Percentiles rank a stretch among this genome's conserved stretches.
Evolutionary conservation across 352 stramenopile genomes (phyloP).

Genomic region (Aphanomyces astaci): DNA sequence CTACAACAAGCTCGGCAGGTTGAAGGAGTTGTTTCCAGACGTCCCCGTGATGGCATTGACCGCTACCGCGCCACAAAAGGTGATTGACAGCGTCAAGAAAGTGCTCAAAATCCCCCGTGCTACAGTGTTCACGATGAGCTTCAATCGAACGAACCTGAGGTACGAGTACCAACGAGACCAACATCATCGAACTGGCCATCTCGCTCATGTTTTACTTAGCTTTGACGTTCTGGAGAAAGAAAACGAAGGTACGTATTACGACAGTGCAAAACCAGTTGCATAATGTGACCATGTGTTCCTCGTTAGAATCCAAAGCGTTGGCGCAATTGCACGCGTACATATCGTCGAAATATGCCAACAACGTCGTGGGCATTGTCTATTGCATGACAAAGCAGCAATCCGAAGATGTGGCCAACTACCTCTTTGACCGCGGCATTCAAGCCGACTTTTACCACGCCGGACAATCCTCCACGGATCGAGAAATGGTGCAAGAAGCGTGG

Average conservation of each 20-base stretch:
- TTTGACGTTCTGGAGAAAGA: slow-evolving; percentile 7
- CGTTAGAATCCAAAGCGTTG: slow-evolving; percentile 14
- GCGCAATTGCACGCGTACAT: slow-evolving; percentile 11
- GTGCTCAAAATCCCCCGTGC: slow-evolving; percentile 16
- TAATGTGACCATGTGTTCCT: slow-evolving; percentile 35
- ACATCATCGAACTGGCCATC: too few relatives aligned
- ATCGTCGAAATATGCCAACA: slow-evolving; percentile 12
- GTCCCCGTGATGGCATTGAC: slow-evolving; percentile 27
- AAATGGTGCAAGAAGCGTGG: slow-evolving; percentile 21
- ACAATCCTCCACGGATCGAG: slow-evolving; percentile 14
- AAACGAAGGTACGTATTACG: slow-evolving; percentile 1
- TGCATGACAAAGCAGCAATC: slow-evolving; percentile 23
- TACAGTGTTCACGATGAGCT: slow-evolving; percentile 17
- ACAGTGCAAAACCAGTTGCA: slow-evolving; percentile 47
- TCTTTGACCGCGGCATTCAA: slow-evolving; percentile 10
- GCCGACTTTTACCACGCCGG: slow-evolving; percentile 22
- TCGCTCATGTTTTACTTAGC: background rate
- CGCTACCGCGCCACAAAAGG: slow-evolving; percentile 26
- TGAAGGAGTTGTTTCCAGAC: slow-evolving; percentile 23
- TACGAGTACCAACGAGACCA: slow-evolving; percentile 30
- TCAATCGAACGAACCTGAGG: slow-evolving; percentile 23
- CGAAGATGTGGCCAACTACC: slow-evolving; percentile 23
- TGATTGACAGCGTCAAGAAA: slow-evolving; percentile 23
- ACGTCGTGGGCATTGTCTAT: slow-evolving; percentile 25
- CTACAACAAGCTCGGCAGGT: slow-evolving; percentile 27